Base-by-base conservation (phyloP, 108 stramenopile genomes). In the Stephanodiscus minutulus region DNA sequence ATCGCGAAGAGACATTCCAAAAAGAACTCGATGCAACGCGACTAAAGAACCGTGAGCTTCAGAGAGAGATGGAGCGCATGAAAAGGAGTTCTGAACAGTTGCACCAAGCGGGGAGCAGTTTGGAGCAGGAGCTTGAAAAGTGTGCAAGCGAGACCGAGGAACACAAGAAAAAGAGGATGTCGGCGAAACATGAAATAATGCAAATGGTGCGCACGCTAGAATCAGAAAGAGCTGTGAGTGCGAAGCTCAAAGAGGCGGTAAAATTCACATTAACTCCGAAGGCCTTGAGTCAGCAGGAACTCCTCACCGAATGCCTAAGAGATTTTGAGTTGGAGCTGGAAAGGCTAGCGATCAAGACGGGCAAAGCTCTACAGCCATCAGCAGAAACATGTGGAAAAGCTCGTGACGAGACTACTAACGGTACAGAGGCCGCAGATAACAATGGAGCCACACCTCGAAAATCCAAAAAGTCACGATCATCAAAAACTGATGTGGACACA, bases 131-230 rank as follows among this genome's bases (percentile, higher is more conserved):
- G 64, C 72, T 91, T 33, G 83, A 85, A 10, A 85, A 88, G 47
- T 86, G 82, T 55, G 87, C 88, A 25, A 84, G 82, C 21, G 88
- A 94, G 74, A 88, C 90, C 11, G 93, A 94, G 72, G 88, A 89
- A 31, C 90, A 94, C 74, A 94, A 91, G 66, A 88, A 91, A 58
- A 91, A 91, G 55, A 84, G 93, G 17, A 56, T 94, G 46, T 79
- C 90, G 7, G 92, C 92, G 54, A 91, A 91, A 79, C 87, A 94
- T 70, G 93, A 94, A 53, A 76, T 94, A 21, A 94, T 94, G 93
- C 81, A 88, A 29, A 86, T 94, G 46, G 72, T 94, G 25, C 73
- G 85, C 25, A 86, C 84, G 22, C 57, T 94, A 47, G 93, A 94
- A 66, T 79, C 83, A 5, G 93, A 94, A 72, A 76, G 77, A 31